phyloP scores from a whole-genome alignment of 305 asterid species.

The Stenogyne calaminthoides region DNA sequence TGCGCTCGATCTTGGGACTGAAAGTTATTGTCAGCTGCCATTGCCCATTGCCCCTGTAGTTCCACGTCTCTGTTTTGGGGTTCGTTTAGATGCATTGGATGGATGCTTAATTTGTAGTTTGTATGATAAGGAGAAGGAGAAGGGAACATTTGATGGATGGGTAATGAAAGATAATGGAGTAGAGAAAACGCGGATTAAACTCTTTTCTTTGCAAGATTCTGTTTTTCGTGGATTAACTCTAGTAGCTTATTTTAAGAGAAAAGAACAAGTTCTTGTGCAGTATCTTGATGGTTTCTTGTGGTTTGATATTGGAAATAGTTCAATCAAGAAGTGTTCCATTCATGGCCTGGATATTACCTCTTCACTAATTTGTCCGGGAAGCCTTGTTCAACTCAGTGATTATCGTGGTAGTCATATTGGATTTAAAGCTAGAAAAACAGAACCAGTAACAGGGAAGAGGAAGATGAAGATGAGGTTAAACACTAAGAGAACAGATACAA shows the following conservation, averaged over 20 bases:
- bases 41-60: constrained; percentile 11
- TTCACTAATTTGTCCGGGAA: neutral
- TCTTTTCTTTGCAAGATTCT: neutral
- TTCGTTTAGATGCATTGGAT: constrained; percentile 13
- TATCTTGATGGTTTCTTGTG: neutral
- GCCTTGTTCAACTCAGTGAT: constrained; percentile 10
- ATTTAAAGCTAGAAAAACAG: neutral
- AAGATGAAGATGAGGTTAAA: constrained; percentile 17
- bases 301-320: constrained; percentile 18
- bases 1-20: constrained; percentile 20
- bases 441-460: neutral
- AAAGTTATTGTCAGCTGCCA: too few species aligned
- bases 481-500: neutral
- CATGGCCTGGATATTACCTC: neutral
- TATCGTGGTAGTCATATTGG: neutral
- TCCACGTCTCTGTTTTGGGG: too few species aligned
- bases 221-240: neutral
- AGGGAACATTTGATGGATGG: constrained; percentile 9
- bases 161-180: neutral
- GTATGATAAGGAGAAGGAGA: neutral
- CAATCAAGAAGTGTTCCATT: neutral
- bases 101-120: constrained; percentile 20
- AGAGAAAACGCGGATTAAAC: neutral
- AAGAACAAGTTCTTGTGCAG: constrained; percentile 27
- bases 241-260: too few species aligned